Base-by-base conservation (phyloP, 129 eudicot genomes). In the Ambrosia artemisiifolia region DNA sequence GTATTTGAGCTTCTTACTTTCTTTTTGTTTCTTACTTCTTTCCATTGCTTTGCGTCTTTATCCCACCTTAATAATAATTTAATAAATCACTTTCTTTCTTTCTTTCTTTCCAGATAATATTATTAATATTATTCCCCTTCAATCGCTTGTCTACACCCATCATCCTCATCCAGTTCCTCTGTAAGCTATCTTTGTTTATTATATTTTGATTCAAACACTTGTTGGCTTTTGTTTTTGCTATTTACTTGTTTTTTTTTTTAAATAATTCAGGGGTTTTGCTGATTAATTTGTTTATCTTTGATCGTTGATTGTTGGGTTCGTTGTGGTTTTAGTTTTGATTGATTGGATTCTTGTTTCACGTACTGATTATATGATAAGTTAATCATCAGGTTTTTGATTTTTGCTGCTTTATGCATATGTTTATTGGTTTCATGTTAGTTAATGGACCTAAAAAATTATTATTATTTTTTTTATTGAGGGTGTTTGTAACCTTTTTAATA, bases 31-130 rank as follows among this genome's bases (percentile, higher is more conserved):
- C 63, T 73, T 73, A 32, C 73, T 69, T 77, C 38, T 6, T 48
- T 47, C 14, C 17, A 57, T 77, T 62, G 55, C 76, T 77, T 77
- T 77, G 76, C 76, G 76, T 77, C 81, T 62, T 62, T 48, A 47
- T 69, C 30, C 48, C 63, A 53, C 63, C 70, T 47, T 48, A n/a
- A n/a, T n/a, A n/a, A n/a, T 44, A 40, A 3, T 16, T 16, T 4
- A 5, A 24, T 24, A 0, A 24, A 24, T 24, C 28, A 24, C 28
- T 24, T 24, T 24, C 28, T 24, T 24, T 24, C 28, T 24, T 24
- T 24, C 5, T 34, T 13, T 36, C 18, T 5, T 13, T 56, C 24
- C 12, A 51, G 2, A 49, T 40, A 7, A 50, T 42, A 38, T 59
- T 62, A 55, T 35, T 72, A 43, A 38, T 72, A 28, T 35, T 12